phyloP scores from a whole-genome alignment of 371 early-diverging fungal genomes.

The Zychaea mexicana region DNA sequence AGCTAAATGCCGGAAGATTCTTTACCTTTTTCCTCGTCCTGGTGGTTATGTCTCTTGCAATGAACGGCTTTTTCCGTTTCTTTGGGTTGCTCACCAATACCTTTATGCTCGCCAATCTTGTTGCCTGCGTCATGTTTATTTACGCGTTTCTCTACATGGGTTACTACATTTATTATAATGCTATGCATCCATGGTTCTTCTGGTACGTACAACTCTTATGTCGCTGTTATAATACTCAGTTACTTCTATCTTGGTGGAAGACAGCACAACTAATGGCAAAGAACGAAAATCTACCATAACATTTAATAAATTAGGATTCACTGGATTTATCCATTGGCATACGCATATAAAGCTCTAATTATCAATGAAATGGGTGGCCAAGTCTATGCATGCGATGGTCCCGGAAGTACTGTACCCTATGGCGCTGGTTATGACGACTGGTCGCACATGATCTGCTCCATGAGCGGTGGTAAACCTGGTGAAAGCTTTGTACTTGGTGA shows the following conservation, averaged over 20 bases:
- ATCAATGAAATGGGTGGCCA: constrained; percentile 73
- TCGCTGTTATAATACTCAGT: too few species aligned
- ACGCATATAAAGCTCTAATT: constrained; percentile 70
- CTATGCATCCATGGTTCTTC: constrained; percentile 56
- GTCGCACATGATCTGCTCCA: constrained; percentile 62
- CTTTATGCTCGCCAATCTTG: constrained; percentile 47
- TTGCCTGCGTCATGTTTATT: constrained; percentile 51
- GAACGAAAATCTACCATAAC: too few species aligned
- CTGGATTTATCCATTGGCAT: constrained; percentile 75
- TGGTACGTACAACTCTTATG: too few species aligned
- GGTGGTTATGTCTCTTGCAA: constrained; percentile 35
- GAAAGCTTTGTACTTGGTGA: constrained; percentile 54
- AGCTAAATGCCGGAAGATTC: constrained; percentile 48
- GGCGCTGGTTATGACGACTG: constrained; percentile 58
- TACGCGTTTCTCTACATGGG: constrained; percentile 56
- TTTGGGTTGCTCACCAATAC: constrained; percentile 49
- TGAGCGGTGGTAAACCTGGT: constrained; percentile 61
- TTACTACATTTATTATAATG: constrained; percentile 32
- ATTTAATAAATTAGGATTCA: constrained; percentile 40
- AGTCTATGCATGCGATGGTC: constrained; percentile 49
- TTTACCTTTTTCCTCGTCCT: constrained; percentile 45
- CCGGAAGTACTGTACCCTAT: constrained; percentile 50
- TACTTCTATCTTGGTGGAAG: too few species aligned
- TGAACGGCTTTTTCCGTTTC: constrained; percentile 52
- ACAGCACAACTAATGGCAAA: too few species aligned